Evolutionary conservation across 2,329 filamentous ascomycete species (phyloP).

Genomic region (Domatiomyces catenatus): DNA sequence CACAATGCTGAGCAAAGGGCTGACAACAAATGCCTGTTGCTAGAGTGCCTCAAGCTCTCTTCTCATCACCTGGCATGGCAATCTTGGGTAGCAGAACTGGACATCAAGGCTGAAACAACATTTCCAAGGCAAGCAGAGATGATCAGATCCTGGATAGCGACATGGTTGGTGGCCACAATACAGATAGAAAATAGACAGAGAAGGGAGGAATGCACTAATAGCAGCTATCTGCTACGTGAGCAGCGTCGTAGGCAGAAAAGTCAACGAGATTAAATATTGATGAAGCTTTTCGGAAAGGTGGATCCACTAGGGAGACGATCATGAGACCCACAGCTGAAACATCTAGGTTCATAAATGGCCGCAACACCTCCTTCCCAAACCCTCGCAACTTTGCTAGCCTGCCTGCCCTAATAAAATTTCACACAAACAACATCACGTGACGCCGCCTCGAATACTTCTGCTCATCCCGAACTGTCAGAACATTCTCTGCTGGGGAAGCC

Average conservation of each 20-base stretch:
- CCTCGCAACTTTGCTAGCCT: background rate
- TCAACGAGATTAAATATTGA: background rate
- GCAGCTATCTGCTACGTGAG: background rate
- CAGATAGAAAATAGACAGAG: background rate
- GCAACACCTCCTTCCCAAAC: background rate
- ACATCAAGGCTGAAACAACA: background rate
- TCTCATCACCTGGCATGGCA: constrained; percentile 1
- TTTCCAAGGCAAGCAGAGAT: background rate
- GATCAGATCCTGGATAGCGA: background rate
- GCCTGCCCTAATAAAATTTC: background rate
- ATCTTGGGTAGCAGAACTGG: background rate
- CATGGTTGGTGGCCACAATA: background rate
- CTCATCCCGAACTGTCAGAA: background rate
- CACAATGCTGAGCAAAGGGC: background rate
- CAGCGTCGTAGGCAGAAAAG: background rate
- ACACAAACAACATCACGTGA: background rate
- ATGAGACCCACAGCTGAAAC: background rate
- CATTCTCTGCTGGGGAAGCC: background rate
- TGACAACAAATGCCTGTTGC: background rate
- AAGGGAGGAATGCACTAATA: background rate
- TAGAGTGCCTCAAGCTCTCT: background rate
- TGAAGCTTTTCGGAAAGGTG: background rate
- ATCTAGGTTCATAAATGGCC: background rate
- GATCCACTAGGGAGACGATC: background rate
- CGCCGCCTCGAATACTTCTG: background rate